phyloP scores from a whole-genome alignment of 2,329 filamentous ascomycete species.

The Aureobasidium sp. region DNA sequence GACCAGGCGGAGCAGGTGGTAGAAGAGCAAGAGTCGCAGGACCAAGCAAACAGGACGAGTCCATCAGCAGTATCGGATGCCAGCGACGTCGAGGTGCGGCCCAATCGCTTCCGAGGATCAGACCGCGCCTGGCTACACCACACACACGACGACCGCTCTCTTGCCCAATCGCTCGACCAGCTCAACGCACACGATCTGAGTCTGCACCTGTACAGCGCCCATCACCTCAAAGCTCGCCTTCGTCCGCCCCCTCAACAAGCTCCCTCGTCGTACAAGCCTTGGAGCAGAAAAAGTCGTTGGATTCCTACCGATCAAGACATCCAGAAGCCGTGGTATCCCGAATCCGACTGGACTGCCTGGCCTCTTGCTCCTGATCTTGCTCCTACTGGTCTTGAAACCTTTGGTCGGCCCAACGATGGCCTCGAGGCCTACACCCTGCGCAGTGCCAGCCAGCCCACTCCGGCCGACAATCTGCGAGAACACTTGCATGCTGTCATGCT shows the following conservation, averaged over 20 bases:
- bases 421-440: conserved; percentile 46
- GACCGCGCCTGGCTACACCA: conserved; percentile 59
- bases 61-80: background rate
- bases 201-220: conserved; percentile 72
- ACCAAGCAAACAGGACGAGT: background rate
- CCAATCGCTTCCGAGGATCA: conserved; percentile 61
- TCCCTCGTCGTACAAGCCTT: conserved; percentile 20
- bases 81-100: background rate
- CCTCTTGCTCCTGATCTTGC: conserved; percentile 59
- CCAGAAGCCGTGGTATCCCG: conserved; percentile 36
- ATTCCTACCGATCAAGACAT: conserved; percentile 27
- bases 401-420: conserved; percentile 32
- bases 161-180: conserved; percentile 57
- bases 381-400: conserved; percentile 50
- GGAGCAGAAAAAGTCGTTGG: conserved; percentile 38
- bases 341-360: conserved; percentile 76
- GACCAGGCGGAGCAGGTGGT: background rate
- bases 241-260: conserved; percentile 25
- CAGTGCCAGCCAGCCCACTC: conserved; percentile 41
- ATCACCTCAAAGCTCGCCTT: conserved; percentile 55
- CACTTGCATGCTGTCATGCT: conserved; percentile 61
- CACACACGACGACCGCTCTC: conserved; percentile 56
- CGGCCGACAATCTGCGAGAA: conserved; percentile 61
- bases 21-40: background rate
- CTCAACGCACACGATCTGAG: conserved; percentile 60